Base-by-base conservation (phyloP, 176 grass and related monocot genomes). In the Carex pumila region DNA sequence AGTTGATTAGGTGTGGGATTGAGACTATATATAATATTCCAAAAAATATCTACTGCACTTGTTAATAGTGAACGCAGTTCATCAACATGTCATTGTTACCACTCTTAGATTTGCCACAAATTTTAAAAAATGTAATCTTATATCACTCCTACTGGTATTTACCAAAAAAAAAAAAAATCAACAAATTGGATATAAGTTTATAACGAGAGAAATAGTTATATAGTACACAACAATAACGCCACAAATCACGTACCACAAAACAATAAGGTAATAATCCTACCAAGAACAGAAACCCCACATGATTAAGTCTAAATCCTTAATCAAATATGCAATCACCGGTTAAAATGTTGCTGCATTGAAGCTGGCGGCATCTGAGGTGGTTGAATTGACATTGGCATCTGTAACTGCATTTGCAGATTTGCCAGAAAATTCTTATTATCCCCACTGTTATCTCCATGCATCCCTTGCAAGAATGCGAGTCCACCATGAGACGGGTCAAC, bases 351-450 rank as follows among this genome's bases (percentile, higher is more conserved):
- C 32, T 93, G 93, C 76, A 79, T 64, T 3, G 83, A 84, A 56
- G 89, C 83, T n/a, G 91, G 80, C 3, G 87, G 91, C 22, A 89
- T 89, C 18, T 87, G 91, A 70, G 89, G 92, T 41, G 65, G 72
- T 32, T 88, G 88, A 6, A 89, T 80, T 70, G 86, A 57, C 86
- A 91, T 90, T n/a, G 85, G 91, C 87, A 95, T 88, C 70, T 90
- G 90, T 83, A 95, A 90, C 37, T 52, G 62, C 86, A 88, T 87
- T 72, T 85, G 91, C 13, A 91, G 56, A 80, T 89, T 89, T 65
- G 88, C 84, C 81, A 83, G 71, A 87, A 90, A 83, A 85, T 81
- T 87, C 34, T 89, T 94, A 67, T 87, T 85, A 68, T 94, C 84
- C 7, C 90, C 81, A 31, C 81, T 88, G 34, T 96, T 90, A 84